Percentiles rank a stretch among this genome's conserved stretches.
Evolutionary conservation across 73 alveolate species (phyloP).

Genomic region (Paramecium pentaurelia): DNA sequence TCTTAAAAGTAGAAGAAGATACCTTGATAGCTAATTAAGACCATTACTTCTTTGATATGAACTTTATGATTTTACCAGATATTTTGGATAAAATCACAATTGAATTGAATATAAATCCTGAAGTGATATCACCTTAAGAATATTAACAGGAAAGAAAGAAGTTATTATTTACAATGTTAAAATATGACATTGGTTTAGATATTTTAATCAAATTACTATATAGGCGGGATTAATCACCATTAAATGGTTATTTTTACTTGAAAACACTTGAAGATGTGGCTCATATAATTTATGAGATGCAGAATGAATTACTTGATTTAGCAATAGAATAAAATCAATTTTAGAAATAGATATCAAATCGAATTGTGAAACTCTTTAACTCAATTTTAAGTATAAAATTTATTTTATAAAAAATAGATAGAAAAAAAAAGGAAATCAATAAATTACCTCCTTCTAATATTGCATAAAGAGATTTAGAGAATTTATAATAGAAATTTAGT

Average conservation of each 20-base stretch:
- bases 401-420: background rate
- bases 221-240: constrained; percentile 21
- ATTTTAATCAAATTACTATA: background rate
- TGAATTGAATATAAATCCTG: background rate
- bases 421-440: background rate
- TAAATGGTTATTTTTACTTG: background rate
- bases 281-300: background rate
- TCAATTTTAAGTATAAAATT: background rate
- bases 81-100: background rate
- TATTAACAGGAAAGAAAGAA: background rate
- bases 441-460: background rate
- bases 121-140: background rate
- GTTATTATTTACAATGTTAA: background rate
- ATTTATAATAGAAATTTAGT: background rate
- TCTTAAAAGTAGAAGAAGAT: background rate
- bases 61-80: background rate
- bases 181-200: background rate
- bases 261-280: background rate
- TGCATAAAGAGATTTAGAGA: background rate
- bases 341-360: background rate
- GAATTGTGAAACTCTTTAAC: background rate
- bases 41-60: background rate
- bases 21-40: background rate
- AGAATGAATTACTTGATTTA: background rate
- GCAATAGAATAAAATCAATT: background rate